A percentile compares a stretch with the other conserved stretches of the same genome.
Conservation (phyloP, 192 early-diverging fungal genomes). For the Coemansia sp. region DNA sequence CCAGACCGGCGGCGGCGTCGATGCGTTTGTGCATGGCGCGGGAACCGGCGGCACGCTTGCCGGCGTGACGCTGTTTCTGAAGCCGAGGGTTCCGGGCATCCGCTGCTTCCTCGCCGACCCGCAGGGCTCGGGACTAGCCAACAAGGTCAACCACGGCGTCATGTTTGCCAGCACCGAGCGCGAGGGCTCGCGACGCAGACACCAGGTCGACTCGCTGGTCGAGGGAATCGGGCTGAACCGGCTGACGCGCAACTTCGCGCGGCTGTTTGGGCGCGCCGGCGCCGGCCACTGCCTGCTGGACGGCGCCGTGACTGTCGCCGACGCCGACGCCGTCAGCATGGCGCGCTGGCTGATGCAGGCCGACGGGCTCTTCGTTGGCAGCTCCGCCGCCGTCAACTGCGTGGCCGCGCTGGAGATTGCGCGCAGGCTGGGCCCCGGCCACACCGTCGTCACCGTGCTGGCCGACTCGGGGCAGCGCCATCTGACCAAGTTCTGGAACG, state of each 20-base stretch:
- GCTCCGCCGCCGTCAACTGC: constrained; percentile 89
- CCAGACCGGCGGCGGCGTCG: constrained; percentile 62
- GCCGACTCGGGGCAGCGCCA: constrained; percentile 91
- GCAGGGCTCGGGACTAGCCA: constrained; percentile 87
- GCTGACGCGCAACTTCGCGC: constrained; percentile 82
- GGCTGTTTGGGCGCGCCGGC: constrained; percentile 4
- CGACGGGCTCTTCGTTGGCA: constrained; percentile 82
- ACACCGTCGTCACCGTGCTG: constrained; percentile 89
- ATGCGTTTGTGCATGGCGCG: constrained; percentile 90
- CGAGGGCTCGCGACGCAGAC: constrained; percentile 86
- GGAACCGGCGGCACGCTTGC: constrained; percentile 92
- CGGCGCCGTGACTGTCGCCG: constrained; percentile 81
- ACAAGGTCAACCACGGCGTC: constrained; percentile 88
- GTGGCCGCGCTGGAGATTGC: constrained; percentile 85
- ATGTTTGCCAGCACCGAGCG: constrained; percentile 88
- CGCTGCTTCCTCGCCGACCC: constrained; percentile 86
- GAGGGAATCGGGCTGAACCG: constrained; percentile 97
- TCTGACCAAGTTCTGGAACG: constrained; percentile 92
- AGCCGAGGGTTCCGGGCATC: constrained; percentile 62
- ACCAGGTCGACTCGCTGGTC: constrained; percentile 97
- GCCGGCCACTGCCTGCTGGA: constrained; percentile 59
- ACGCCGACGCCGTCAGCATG: constrained; percentile 90
- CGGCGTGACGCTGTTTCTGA: constrained; percentile 87
- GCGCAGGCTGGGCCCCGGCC: constrained; percentile 78
- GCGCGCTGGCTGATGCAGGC: constrained; percentile 71